Evolutionary conservation across 2,329 filamentous ascomycete species (phyloP), one percentile per base, ranked within the genome.

Genomic region (Aspergillus unguis): DNA sequence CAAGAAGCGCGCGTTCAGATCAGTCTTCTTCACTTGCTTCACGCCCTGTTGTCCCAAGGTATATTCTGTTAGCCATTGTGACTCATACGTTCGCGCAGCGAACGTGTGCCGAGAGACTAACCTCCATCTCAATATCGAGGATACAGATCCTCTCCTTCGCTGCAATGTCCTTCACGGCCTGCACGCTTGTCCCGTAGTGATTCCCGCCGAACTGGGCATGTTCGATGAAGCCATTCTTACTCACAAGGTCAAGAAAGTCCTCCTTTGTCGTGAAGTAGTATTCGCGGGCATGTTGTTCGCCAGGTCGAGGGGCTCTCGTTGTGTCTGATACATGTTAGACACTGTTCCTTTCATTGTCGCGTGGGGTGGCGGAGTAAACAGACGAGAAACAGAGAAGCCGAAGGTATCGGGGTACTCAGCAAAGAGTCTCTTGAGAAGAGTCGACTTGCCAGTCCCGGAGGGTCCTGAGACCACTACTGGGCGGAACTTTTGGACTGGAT

Each of bases 101-200:
- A 25, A 28, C n/a, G 25, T 27, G 9, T 37, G 6, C 8, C 9
- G 35, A 11, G 6, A 26, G 10, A 44, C 37, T 10, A 32, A 87
- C 85, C 83, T 96, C 91, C 90, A 96, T 96, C 80, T 96, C 92
- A 68, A 96, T 97, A 71, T 97, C 92, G 61, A 96, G 77, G 44
- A 96, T 85, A 56, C 92, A 92, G 38, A 91, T 83, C 65, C 80
- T 81, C 45, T 85, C 86, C 74, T 85, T 83, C 55, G 83, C 81
- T 2, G 81, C 81, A 69, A 92, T 85, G 65, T 89, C 84, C 71
- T 86, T 81, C 58, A 96, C 90, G 28, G 90, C 90, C 71, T 81
- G 79, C 66, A 90, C 85, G 68, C 84, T 89, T 4, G 91, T 96
- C 52, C 92, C 92, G 74, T 96, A 96, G 66, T 84, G 77, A 75